Conservation (phyloP, 2,329 filamentous ascomycete species). For the Nakataea oryzae region DNA sequence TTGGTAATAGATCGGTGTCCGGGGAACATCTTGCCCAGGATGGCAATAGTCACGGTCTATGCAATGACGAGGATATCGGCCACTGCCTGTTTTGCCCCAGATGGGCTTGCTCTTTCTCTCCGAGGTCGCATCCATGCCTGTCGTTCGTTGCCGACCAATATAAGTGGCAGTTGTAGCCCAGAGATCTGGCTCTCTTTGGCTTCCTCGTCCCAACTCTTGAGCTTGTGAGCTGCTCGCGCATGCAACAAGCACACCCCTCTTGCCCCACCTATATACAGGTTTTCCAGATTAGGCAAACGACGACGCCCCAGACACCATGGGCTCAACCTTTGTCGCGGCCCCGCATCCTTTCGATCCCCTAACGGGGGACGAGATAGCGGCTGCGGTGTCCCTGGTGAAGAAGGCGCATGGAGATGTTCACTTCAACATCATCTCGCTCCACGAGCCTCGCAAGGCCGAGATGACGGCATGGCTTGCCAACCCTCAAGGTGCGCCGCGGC, state of each 20-base stretch:
- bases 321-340: not conserved
- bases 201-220: not conserved
- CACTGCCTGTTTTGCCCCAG: no score
- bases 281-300: not conserved
- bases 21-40: not conserved
- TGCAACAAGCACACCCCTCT: no score
- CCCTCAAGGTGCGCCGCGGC: constrained; percentile 48
- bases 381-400: constrained; percentile 57
- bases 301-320: not conserved
- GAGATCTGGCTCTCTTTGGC: not conserved
- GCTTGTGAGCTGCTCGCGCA: not conserved
- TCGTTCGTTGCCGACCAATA: not conserved
- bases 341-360: constrained; percentile 72
- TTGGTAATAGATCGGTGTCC: not conserved
- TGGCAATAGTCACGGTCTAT: not conserved
- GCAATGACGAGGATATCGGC: not conserved
- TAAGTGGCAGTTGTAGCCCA: not conserved
- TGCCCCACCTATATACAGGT: not conserved
- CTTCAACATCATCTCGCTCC: constrained; percentile 80
- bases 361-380: constrained; percentile 59
- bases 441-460: constrained; percentile 75
- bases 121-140: not conserved
- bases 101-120: not conserved
- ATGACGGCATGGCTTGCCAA: constrained; percentile 71
- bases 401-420: constrained; percentile 60